Conservation (phyloP, 163 green algal species). For the Trebouxiophyceae sp. region DNA sequence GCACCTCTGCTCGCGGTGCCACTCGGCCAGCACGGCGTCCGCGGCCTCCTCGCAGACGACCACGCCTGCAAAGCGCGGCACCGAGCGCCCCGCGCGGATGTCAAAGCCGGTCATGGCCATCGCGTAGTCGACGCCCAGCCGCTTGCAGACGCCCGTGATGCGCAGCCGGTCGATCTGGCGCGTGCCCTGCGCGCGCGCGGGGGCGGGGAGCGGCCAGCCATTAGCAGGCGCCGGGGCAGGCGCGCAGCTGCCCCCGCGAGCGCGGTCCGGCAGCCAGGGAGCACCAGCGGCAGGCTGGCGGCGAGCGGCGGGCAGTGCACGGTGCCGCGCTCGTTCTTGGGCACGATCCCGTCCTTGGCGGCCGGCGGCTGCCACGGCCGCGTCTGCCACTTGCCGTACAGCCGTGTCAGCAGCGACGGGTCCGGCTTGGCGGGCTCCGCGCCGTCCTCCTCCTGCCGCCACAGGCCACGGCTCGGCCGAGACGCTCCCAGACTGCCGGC, state of each 20-base stretch:
- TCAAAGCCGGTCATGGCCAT: slow-evolving; percentile 75
- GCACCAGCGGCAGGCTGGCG: slow-evolving; percentile 32
- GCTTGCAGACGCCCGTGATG: slow-evolving; percentile 33
- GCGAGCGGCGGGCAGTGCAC: slow-evolving; percentile 67
- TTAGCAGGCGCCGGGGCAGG: background rate
- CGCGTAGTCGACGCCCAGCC: slow-evolving; percentile 65
- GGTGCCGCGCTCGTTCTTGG: slow-evolving; percentile 75
- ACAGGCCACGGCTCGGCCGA: no score
- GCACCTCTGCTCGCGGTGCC: slow-evolving; percentile 23
- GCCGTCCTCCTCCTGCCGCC: background rate
- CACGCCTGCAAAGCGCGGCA: slow-evolving; percentile 68
- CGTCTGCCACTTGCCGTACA: slow-evolving; percentile 89
- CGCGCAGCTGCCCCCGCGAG: no score
- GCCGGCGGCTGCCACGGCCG: slow-evolving; percentile 38
- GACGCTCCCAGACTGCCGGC: no score
- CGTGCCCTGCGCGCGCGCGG: slow-evolving; percentile 18
- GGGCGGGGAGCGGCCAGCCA: no score
- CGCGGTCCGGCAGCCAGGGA: background rate
- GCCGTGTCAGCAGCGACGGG: slow-evolving; percentile 8
- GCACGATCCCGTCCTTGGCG: slow-evolving; percentile 62
- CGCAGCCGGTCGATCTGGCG: slow-evolving; percentile 48
- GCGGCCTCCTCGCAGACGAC: slow-evolving; percentile 67
- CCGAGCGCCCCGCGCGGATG: slow-evolving; percentile 47
- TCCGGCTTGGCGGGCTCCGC: background rate
- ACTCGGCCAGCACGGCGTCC: slow-evolving; percentile 18